Conservation (phyloP, 2,329 filamentous ascomycete species). For the Penicillium fuscoglaucum region DNA sequence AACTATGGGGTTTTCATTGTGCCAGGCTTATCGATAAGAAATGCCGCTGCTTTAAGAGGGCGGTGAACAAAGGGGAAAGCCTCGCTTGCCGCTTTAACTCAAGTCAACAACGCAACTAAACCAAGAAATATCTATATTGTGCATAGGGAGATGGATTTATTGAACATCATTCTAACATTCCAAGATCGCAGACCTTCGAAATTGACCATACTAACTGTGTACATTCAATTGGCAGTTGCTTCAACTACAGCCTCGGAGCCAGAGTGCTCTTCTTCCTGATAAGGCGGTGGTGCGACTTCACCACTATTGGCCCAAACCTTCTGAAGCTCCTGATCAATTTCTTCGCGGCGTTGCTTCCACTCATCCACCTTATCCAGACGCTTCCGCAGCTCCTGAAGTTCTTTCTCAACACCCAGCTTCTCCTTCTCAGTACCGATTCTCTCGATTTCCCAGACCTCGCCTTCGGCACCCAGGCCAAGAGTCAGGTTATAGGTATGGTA, state of each 20-base stretch:
- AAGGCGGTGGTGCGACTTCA: constrained; percentile 41
- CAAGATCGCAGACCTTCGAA: not conserved
- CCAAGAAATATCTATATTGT: not conserved
- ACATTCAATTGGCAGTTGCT: constrained; percentile 6
- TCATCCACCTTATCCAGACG: constrained; percentile 76
- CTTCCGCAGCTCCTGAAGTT: constrained; percentile 80
- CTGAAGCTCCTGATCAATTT: constrained; percentile 79
- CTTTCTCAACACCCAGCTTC: constrained; percentile 89
- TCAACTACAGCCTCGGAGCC: constrained; percentile 6
- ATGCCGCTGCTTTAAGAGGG: not conserved
- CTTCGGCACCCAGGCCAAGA: constrained; percentile 75
- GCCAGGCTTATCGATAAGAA: constrained; percentile 5
- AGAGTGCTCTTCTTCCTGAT: constrained; percentile 27
- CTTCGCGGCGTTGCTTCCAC: constrained; percentile 74
- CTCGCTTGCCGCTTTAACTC: not conserved
- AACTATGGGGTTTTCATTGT: constrained; percentile 7
- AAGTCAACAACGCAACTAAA: not conserved
- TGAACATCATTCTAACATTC: not conserved
- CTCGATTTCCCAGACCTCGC: constrained; percentile 89
- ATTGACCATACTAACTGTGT: not conserved
- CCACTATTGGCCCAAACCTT: constrained; percentile 59
- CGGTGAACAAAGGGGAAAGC: not conserved
- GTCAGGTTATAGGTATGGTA: constrained; percentile 92
- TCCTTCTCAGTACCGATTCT: constrained; percentile 91
- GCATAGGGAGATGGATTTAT: not conserved